A percentile compares a stretch with the other conserved stretches of the same genome.
Conservation (phyloP, 2,329 filamentous ascomycete genomes). For the Nothophoma quercina region DNA sequence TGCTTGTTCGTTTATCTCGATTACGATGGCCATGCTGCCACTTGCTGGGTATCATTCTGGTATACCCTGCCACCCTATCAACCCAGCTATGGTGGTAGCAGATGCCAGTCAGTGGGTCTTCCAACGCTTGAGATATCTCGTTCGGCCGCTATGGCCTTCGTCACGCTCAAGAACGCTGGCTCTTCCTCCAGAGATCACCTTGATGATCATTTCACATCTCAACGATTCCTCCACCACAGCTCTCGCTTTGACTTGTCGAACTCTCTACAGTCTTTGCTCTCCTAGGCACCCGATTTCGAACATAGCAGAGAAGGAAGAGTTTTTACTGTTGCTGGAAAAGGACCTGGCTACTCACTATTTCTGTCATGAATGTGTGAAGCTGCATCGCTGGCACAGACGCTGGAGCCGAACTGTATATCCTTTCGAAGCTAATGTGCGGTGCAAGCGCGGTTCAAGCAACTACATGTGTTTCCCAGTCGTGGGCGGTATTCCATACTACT, state of each 20-base stretch:
- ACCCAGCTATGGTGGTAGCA: background rate
- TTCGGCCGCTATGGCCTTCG: constrained; percentile 7
- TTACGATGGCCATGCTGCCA: too few species aligned
- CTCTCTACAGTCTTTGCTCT: constrained; percentile 21
- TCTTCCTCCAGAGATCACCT: constrained; percentile 26
- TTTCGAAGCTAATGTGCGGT: too few species aligned
- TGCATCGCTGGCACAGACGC: constrained; percentile 28
- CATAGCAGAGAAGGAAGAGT: constrained; percentile 18
- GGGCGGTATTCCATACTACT: constrained; percentile 18
- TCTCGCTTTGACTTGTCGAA: constrained; percentile 28
- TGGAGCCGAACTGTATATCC: constrained; percentile 17
- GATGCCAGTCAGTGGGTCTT: background rate
- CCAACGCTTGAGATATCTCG: constrained; percentile 4
- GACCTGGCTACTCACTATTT: constrained; percentile 22
- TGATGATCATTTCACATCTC: constrained; percentile 26
- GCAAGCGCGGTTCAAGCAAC: constrained; percentile 1
- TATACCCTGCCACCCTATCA: background rate
- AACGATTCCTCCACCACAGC: constrained; percentile 10
- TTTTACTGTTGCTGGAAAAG: constrained; percentile 27
- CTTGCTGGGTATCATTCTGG: too few species aligned
- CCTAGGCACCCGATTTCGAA: constrained; percentile 4
- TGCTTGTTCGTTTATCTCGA: too few species aligned
- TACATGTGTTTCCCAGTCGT: constrained; percentile 5
- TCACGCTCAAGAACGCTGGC: constrained; percentile 14
- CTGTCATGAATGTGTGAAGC: constrained; percentile 28